Base-by-base conservation (phyloP, 2,329 filamentous ascomycete species). In the Bretziella fagacearum region DNA sequence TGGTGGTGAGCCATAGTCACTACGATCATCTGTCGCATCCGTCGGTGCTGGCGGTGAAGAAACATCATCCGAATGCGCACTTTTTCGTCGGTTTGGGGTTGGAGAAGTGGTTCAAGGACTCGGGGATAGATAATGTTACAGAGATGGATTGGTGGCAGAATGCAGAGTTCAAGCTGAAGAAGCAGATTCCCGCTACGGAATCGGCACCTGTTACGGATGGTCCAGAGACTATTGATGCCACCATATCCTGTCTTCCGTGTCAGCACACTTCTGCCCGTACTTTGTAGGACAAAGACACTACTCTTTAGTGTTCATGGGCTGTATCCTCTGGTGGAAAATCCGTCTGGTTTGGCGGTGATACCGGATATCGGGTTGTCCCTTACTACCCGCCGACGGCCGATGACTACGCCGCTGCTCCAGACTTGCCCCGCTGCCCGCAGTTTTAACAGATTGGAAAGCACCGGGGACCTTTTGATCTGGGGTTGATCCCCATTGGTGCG, bases 141-240 rank as follows among this genome's bases (percentile, higher is more conserved):
- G 87, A 95, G 64, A 62, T 95, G 56, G 89, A 96, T 63, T 95
- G 89, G 89, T 95, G 89, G 89, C 79, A 93, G 55, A 79, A 84
- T 53, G 71, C 77, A 4, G 78, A 89, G 41, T 61, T 94, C n/a
- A 75, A 66, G 0, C 63, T 94, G 22, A 30, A 45, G 35, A 41
- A 36, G 53, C 55, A 60, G 55, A 50, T 53, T n/a, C n/a, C n/a
- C n/a, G n/a, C n/a, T n/a, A n/a, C n/a, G n/a, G 26, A 22, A 52
- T 40, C 49, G 25, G 53, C 52, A 48, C 52, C 55, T 27, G 53
- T 56, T 17, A 52, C 57, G 33, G 55, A 53, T n/a, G 50, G 52
- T 3, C 55, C 56, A n/a, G 56, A 61, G 36, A 66, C 70, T 36
- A 84, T 94, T 52, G 70, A 66, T 3, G 85, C 84, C 2, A 74